These are phyloP conservation scores for Sistotremastrum suecicum DNA, from an alignment of 768 basidiomycete genomes.

Conservation along the genomic window DNA sequence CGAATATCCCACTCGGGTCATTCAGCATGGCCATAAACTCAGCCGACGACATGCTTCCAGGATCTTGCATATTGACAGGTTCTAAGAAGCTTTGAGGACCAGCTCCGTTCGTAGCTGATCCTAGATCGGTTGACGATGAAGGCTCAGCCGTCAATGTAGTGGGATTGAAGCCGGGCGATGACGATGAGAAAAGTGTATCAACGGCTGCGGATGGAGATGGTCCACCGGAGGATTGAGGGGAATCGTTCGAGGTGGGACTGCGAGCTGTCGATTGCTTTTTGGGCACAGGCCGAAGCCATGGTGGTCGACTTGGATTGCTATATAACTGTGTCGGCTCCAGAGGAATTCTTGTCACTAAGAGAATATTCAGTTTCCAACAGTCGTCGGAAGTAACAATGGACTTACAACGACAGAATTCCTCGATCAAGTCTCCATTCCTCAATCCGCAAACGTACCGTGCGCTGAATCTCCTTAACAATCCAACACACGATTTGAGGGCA, in stretches of 20 bases:
- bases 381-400: constrained; percentile 19
- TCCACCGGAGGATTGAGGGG: constrained; percentile 24
- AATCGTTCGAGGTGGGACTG: constrained; percentile 21
- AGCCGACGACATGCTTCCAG: constrained; percentile 40
- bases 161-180: constrained; percentile 49
- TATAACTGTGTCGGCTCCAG: constrained; percentile 52
- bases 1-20: constrained; percentile 13
- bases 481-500: constrained; percentile 76
- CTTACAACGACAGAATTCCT: constrained; percentile 80
- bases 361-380: neutral
- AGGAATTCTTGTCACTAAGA: constrained; percentile 69
- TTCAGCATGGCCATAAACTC: constrained; percentile 53
- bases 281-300: constrained; percentile 82
- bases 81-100: neutral
- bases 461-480: constrained; percentile 76
- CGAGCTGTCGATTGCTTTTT: constrained; percentile 48
- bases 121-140: too few species aligned
- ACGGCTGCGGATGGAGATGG: constrained; percentile 42
- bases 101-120: neutral
- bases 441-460: constrained; percentile 87
- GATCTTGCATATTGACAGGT: constrained; percentile 11
- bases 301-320: constrained; percentile 42
- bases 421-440: constrained; percentile 83
- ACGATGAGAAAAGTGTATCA: constrained; percentile 30
- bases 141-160: neutral